Conservation (phyloP, 73 alveolate species). For the Tetrahymena borealis region DNA sequence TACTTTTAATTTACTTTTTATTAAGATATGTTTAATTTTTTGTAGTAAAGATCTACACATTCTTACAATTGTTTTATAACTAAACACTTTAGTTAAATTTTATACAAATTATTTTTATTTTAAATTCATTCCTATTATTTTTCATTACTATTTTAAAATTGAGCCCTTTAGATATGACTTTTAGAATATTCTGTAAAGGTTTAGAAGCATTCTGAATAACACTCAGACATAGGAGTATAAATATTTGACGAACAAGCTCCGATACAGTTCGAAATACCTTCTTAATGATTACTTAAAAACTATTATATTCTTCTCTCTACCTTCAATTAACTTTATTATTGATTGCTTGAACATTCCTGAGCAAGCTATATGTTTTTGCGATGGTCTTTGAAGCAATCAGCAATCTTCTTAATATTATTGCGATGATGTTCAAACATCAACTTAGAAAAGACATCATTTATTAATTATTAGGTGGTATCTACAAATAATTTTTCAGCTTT, state of each 20-base stretch:
- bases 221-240: neutral
- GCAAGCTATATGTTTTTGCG: neutral
- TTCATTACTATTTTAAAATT: neutral
- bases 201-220: neutral
- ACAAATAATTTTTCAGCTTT: neutral
- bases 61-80: no score
- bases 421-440: neutral
- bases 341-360: neutral
- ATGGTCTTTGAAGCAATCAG: neutral
- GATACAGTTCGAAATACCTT: neutral
- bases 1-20: no score
- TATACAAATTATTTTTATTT: no score
- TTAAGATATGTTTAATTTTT: no score
- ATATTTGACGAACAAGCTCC: neutral
- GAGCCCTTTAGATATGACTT: neutral
- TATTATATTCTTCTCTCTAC: neutral
- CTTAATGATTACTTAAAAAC: neutral
- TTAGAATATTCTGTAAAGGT: neutral
- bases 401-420: neutral
- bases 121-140: no score
- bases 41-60: no score
- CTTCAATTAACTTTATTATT: neutral
- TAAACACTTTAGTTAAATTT: no score
- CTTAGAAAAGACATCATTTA: neutral
- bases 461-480: neutral